Percentiles rank a stretch among this genome's conserved stretches.
phyloP scores from a whole-genome alignment of 805 yeast genomes.

The Kazachstania bromeliacearum region DNA sequence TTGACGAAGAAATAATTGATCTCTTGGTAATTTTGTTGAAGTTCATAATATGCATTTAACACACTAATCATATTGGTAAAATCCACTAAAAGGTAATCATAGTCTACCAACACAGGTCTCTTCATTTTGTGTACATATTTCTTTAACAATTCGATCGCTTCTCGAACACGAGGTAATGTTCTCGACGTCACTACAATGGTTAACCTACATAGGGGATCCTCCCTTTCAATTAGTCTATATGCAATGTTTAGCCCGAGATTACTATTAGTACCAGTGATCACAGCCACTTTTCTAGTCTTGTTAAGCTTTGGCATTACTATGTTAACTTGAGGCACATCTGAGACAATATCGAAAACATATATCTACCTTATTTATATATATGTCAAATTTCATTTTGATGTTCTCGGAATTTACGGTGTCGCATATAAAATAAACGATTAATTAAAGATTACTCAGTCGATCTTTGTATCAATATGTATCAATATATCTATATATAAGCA shows the following conservation, averaged over 20 bases:
- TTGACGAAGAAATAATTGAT: slow-evolving; percentile 77
- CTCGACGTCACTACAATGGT: slow-evolving; percentile 86
- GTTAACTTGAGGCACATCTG: slow-evolving; percentile 19
- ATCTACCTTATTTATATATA: no score
- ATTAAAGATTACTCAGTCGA: no score
- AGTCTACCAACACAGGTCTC: slow-evolving; percentile 59
- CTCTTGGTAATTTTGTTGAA: slow-evolving; percentile 50
- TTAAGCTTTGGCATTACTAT: no score
- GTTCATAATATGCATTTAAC: slow-evolving; percentile 61
- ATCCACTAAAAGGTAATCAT: slow-evolving; percentile 84
- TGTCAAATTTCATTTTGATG: neutral
- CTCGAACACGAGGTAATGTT: slow-evolving; percentile 75
- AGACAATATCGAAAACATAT: no score
- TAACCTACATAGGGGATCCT: slow-evolving; percentile 44
- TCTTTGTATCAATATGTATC: no score
- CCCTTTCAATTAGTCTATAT: slow-evolving; percentile 57
- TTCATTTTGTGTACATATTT: slow-evolving; percentile 31
- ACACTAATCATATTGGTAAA: slow-evolving; percentile 84
- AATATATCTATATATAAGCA: neutral
- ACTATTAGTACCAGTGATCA: slow-evolving; percentile 39
- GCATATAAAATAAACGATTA: neutral
- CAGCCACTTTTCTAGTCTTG: slow-evolving; percentile 31
- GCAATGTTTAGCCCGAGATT: slow-evolving; percentile 85
- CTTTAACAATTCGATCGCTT: slow-evolving; percentile 54
- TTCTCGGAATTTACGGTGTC: slow-evolving; percentile 8